Base-by-base conservation (phyloP, 139 green algal species). In the Chlamydomonas incerta region DNA sequence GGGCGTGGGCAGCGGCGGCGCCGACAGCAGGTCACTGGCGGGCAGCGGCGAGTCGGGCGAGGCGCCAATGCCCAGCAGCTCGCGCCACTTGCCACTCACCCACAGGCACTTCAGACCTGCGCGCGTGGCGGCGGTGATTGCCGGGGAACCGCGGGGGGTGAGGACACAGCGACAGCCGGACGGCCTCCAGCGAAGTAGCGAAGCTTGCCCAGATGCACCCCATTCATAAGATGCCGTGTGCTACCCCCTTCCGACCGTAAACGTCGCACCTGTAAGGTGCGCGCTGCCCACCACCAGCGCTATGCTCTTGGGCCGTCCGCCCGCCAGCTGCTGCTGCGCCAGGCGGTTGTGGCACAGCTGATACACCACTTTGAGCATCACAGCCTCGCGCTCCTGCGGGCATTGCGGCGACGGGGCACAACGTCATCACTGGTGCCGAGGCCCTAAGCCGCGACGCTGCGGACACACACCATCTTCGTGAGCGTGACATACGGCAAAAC, bases 301-400 rank as follows among this genome's bases (percentile, higher is more conserved):
- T 8, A 91, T 37, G 28, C 26, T 75, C 3, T 29, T 28, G 11
- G 80, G 79, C 11, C 33, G 50, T 0, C 69, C 73, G 0, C 46
- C 68, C 52, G 18, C 63, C 37, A 72, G 74, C 29, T 65, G 75
- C 82, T 67, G 21, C 81, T 83, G 65, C 46, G 72, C n/a, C 74
- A 90, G 69, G 18, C 23, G n/a, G 72, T 81, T 72, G 69, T 28
- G 63, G 68, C 88, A 90, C 18, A 83, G 67, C 60, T 76, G 41
- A 41, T 83, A 50, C 20, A 83, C 87, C 31, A 80, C 81, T 55
- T 65, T 17, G 35, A 86, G 80, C 90, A 93, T 91, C 11, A 93
- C 83, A 15, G 80, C 90, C 68, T 93, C 90, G 47, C 90, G 90
- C 87, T 93, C 90, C 90, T 90, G 81, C 14, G 77, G 63, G 37